Percentiles rank a stretch among this genome's conserved stretches.
Evolutionary conservation across 2,329 filamentous ascomycete genomes (phyloP).

Genomic region (Neofusicoccum umdonicola): DNA sequence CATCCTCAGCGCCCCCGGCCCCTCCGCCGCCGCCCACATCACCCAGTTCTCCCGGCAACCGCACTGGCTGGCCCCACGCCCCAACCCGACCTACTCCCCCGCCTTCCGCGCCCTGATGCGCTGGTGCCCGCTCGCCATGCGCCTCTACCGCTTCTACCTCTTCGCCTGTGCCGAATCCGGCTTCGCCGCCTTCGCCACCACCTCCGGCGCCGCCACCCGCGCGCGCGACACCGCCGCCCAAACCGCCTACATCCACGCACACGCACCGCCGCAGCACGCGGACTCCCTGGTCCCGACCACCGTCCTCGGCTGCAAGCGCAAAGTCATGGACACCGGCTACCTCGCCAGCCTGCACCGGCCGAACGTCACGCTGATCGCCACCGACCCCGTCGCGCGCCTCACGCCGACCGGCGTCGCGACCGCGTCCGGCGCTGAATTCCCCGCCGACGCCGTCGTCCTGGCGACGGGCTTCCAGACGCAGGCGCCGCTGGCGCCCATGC

Average conservation of each 20-base stretch:
- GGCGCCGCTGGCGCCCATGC: constrained; percentile 47
- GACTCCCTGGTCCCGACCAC: too few species aligned
- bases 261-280: constrained; percentile 42
- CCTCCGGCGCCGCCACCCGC: constrained; percentile 36
- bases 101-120: constrained; percentile 46
- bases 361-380: constrained; percentile 40
- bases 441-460: constrained; percentile 17
- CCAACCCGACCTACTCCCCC: constrained; percentile 42
- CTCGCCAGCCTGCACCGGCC: constrained; percentile 42
- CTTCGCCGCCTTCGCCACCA: constrained; percentile 43
- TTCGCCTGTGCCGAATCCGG: constrained; percentile 43
- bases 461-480: constrained; percentile 37
- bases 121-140: constrained; percentile 46
- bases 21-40: constrained; percentile 35
- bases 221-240: constrained; percentile 38
- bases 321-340: constrained; percentile 50
- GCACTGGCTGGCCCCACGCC: constrained; percentile 49
- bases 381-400: constrained; percentile 43
- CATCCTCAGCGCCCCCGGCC: constrained; percentile 34
- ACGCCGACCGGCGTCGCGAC: constrained; percentile 40
- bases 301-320: constrained; percentile 50
- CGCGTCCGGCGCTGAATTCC: constrained; percentile 33
- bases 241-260: constrained; percentile 43
- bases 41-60: constrained; percentile 52
- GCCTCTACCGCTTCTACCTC: constrained; percentile 42